Evolutionary conservation across 2,329 filamentous ascomycete genomes (phyloP).

Genomic region (Aspergillus candidus): DNA sequence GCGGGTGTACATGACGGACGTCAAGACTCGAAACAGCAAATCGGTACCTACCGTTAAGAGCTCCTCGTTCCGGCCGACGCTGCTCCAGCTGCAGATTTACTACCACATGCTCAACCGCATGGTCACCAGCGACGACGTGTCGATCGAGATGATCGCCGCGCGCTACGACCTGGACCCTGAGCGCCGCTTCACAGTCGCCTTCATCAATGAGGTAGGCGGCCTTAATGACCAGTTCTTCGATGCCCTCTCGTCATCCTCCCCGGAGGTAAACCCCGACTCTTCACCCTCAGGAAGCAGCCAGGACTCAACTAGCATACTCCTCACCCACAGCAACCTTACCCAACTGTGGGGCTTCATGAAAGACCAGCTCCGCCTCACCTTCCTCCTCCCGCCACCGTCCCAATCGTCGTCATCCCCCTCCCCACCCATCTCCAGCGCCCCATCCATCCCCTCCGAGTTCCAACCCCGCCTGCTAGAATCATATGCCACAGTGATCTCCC

Average conservation of each 20-base stretch:
- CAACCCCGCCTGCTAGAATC: constrained; percentile 30
- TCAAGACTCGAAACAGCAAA: constrained; percentile 70
- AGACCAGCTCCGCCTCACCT: constrained; percentile 51
- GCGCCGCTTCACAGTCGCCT: constrained; percentile 66
- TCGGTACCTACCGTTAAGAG: constrained; percentile 55
- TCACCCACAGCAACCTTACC: constrained; percentile 54
- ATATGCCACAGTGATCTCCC: constrained; percentile 38
- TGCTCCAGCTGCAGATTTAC: constrained; percentile 85
- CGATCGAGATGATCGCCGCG: constrained; percentile 61
- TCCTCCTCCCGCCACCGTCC: constrained; percentile 22
- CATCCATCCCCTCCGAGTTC: constrained; percentile 27
- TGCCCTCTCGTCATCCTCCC: constrained; percentile 22
- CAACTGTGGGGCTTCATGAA: constrained; percentile 60
- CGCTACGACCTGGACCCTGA: constrained; percentile 65
- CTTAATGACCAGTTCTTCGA: constrained; percentile 64
- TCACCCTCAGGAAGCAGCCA: constrained; percentile 23
- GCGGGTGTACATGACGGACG: constrained; percentile 71
- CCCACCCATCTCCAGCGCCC: constrained; percentile 15
- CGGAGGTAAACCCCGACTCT: constrained; percentile 24
- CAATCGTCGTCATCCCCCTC: constrained; percentile 3
- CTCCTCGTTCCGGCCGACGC: constrained; percentile 64
- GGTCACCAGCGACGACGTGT: constrained; percentile 58
- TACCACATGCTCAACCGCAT: constrained; percentile 75
- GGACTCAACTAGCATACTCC: constrained; percentile 47
- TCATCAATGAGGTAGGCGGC: constrained; percentile 66